phyloP scores from a whole-genome alignment of 805 yeast species.

The Trichomonascus vanleenenianus region DNA sequence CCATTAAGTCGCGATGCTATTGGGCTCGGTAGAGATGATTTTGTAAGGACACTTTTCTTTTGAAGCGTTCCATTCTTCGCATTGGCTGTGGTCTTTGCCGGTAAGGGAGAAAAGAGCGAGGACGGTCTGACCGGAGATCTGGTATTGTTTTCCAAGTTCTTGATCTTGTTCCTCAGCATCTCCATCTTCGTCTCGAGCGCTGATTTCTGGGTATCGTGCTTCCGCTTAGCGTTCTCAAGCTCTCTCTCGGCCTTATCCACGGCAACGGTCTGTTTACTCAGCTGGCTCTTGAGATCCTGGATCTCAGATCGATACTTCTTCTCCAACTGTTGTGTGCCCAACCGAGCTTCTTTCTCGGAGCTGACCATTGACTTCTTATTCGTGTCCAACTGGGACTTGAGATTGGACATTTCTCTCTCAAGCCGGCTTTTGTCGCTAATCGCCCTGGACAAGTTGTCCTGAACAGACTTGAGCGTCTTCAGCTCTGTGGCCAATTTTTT shows the following conservation, averaged over 20 bases:
- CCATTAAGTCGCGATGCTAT: too few relatives aligned
- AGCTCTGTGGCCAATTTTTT: slow-evolving; percentile 1
- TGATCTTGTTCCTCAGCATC: slow-evolving; percentile 6
- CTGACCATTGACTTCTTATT: slow-evolving; percentile 2
- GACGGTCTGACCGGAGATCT: neutral
- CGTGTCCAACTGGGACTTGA: slow-evolving; percentile 6
- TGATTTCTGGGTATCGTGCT: slow-evolving; percentile 9
- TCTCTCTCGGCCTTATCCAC: slow-evolving; percentile 10
- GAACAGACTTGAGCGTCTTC: neutral
- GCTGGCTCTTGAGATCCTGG: slow-evolving; percentile 8
- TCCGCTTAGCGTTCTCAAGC: slow-evolving; percentile 4
- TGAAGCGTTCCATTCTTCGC: too few relatives aligned
- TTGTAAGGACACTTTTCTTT: too few relatives aligned
- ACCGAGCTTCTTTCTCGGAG: slow-evolving; percentile 6
- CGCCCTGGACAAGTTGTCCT: neutral
- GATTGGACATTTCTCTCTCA: slow-evolving; percentile 4
- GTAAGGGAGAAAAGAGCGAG: too few relatives aligned
- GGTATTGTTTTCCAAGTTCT: neutral
- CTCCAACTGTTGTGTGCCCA: slow-evolving; percentile 3
- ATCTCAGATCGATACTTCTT: slow-evolving; percentile 11
- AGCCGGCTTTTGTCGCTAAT: slow-evolving; percentile 2
- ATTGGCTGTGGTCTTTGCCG: neutral
- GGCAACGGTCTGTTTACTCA: slow-evolving; percentile 6
- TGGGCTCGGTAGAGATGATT: too few relatives aligned
- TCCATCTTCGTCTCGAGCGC: slow-evolving; percentile 13